These are phyloP conservation scores for Papiliotrema nemorosa DNA, from an alignment of 1,284 basidiomycete species.

Conservation along the genomic window DNA sequence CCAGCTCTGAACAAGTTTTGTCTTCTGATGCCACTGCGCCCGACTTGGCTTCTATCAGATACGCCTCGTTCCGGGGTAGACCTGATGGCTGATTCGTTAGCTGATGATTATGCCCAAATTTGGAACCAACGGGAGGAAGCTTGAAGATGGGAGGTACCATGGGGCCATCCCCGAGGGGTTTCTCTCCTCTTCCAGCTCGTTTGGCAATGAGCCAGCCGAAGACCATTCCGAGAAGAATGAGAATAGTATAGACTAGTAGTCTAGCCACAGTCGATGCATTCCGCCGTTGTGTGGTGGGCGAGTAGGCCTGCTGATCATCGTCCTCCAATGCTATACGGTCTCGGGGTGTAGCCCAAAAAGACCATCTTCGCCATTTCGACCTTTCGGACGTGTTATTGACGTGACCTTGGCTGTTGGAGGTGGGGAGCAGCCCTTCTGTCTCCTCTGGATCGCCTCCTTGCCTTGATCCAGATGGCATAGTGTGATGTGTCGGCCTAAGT, in stretches of 20 bases:
- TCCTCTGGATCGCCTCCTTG: too few relatives aligned
- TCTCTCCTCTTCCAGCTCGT: slow-evolving; percentile 4
- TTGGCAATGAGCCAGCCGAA: not conserved
- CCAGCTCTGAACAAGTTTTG: slow-evolving; percentile 74
- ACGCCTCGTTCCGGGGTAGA: slow-evolving; percentile 62
- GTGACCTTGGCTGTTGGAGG: too few relatives aligned
- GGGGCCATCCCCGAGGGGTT: slow-evolving; percentile 18
- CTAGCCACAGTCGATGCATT: too few relatives aligned
- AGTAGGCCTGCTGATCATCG: too few relatives aligned
- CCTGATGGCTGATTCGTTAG: slow-evolving; percentile 37
- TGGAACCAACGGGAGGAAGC: slow-evolving; percentile 29
- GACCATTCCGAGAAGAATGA: slow-evolving; percentile 3
- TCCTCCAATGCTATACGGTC: too few relatives aligned
- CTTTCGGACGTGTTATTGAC: too few relatives aligned
- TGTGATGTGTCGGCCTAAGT: too few relatives aligned
- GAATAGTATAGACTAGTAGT: not conserved
- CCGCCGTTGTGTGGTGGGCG: too few relatives aligned
- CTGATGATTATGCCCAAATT: not conserved
- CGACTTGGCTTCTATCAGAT: slow-evolving; percentile 64
- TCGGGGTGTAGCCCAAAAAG: too few relatives aligned
- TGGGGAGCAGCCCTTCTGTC: too few relatives aligned
- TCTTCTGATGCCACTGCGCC: slow-evolving; percentile 89
- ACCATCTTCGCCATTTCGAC: too few relatives aligned
- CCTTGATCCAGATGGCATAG: too few relatives aligned
- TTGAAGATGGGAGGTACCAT: slow-evolving; percentile 37